phyloP scores from a whole-genome alignment of 352 stramenopile species.

The Globisporangium paroecandrum region DNA sequence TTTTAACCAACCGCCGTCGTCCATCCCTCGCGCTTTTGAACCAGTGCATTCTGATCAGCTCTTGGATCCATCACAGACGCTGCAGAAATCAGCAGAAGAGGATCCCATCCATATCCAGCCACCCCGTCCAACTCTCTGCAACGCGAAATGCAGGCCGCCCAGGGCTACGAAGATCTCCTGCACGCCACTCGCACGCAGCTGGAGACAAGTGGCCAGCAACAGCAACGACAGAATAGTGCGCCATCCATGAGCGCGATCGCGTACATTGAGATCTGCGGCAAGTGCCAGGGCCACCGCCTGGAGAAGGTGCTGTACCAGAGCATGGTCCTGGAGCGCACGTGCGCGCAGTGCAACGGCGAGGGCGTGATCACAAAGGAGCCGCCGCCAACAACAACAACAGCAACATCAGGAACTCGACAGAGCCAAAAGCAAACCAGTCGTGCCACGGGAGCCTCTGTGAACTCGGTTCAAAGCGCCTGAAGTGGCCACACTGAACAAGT shows the following conservation, averaged over 20 bases:
- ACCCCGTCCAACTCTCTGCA: neutral
- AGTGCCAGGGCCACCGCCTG: conserved; percentile 56
- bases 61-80: neutral
- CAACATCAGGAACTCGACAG: conserved; percentile 5
- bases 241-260: neutral
- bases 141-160: conserved; percentile 4
- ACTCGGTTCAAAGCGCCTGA: conserved; percentile 6
- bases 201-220: conserved; percentile 1
- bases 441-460: neutral
- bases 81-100: neutral
- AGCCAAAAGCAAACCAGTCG: neutral
- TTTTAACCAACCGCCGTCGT: neutral
- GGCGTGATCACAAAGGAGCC: conserved; percentile 30
- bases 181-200: conserved; percentile 8
- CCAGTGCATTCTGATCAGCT: neutral
- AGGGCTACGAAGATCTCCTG: conserved; percentile 4
- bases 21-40: neutral
- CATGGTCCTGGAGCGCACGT: conserved; percentile 58
- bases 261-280: conserved; percentile 40
- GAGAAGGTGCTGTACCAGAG: conserved; percentile 50
- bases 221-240: neutral
- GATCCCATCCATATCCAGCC: neutral
- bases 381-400: neutral
- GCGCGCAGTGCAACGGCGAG: conserved; percentile 50
- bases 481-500: no score